Evolutionary conservation across 2,329 filamentous ascomycete species (phyloP).

Genomic region (Ustulina deusta): DNA sequence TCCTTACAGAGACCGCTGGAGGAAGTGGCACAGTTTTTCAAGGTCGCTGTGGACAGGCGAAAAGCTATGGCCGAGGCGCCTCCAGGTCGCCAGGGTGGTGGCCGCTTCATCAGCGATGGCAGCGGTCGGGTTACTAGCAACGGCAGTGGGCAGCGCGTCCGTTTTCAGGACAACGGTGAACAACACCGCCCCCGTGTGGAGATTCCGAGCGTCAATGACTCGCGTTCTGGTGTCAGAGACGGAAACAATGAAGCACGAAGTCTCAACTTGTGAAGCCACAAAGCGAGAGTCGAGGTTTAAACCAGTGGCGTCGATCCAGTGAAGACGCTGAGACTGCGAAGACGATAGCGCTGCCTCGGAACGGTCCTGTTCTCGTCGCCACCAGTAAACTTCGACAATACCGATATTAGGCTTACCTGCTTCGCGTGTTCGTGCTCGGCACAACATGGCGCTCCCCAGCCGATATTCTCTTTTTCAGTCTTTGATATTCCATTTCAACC

Average conservation of each 20-base stretch:
- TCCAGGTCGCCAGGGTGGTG: constrained; percentile 1
- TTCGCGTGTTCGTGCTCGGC: not conserved
- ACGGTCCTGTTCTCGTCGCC: not conserved
- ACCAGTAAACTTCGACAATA: constrained; percentile 15
- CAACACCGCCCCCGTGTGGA: not conserved
- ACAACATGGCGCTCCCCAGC: not conserved
- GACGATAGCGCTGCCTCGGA: constrained; percentile 27
- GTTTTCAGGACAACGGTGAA: constrained; percentile 22
- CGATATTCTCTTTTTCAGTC: not conserved
- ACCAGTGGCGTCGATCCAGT: constrained; percentile 37
- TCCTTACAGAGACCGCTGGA: constrained; percentile 60
- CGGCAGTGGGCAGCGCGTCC: constrained; percentile 30
- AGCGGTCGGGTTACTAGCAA: constrained; percentile 17
- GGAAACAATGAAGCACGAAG: not conserved
- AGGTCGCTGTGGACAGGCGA: constrained; percentile 63
- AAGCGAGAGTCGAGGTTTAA: constrained; percentile 5
- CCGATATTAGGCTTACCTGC: not conserved
- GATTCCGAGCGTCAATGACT: constrained; percentile 3
- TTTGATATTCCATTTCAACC: not conserved
- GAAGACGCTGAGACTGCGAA: constrained; percentile 37
- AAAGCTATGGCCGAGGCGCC: constrained; percentile 39
- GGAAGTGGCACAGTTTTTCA: constrained; percentile 67
- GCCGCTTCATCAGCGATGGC: constrained; percentile 12
- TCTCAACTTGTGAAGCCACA: constrained; percentile 31
- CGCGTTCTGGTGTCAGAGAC: constrained; percentile 6